These are phyloP conservation scores for Populus davidiana DNA, from an alignment of 345 rosid species.

Conservation along the genomic window DNA sequence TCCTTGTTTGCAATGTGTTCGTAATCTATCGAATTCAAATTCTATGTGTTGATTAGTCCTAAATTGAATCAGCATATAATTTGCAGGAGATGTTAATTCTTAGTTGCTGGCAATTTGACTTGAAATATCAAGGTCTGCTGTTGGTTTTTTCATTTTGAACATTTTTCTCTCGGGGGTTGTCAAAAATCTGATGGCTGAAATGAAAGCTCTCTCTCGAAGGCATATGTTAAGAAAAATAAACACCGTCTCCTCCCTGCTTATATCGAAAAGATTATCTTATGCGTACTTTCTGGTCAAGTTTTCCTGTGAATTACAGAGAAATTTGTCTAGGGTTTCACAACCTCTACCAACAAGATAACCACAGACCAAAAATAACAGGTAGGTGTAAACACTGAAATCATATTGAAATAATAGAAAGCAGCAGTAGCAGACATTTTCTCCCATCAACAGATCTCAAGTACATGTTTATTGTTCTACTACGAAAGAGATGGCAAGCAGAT, in stretches of 20 bases:
- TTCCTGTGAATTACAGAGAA: neutral
- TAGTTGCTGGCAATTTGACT: neutral
- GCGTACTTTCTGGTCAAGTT: neutral
- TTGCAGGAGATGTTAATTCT: neutral
- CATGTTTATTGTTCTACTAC: neutral
- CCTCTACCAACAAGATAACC: neutral
- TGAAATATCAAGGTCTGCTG: neutral
- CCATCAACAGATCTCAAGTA: neutral
- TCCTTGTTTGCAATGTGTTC: neutral
- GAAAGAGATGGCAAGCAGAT: neutral
- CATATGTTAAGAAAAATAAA: too few species aligned
- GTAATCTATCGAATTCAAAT: neutral
- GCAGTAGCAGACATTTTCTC: neutral
- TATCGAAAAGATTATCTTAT: neutral
- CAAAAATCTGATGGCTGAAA: neutral
- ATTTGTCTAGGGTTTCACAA: neutral
- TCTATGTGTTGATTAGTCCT: neutral
- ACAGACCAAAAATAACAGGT: neutral
- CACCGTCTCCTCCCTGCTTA: neutral
- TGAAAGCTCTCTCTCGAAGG: neutral
- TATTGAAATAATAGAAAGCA: neutral
- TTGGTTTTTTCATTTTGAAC: neutral
- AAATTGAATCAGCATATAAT: neutral
- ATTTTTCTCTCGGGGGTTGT: neutral
- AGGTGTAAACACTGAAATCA: neutral